phyloP scores from a whole-genome alignment of 1,284 basidiomycete species.

The Rhodotorula sp. region DNA sequence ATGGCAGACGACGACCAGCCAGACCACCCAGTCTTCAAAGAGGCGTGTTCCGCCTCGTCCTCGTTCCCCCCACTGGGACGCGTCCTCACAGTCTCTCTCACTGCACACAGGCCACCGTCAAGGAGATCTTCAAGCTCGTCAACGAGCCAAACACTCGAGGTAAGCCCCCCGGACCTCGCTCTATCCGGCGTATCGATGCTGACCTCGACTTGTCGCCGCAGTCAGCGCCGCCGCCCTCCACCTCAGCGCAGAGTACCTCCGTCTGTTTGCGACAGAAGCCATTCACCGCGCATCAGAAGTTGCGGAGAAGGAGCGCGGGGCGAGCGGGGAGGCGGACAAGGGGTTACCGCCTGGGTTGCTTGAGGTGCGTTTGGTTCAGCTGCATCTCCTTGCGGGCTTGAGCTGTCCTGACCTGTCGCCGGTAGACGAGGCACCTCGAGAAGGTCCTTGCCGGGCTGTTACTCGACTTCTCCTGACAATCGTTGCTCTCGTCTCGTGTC shows the following conservation, averaged over 20 bases:
- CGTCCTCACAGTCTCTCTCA: not conserved
- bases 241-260: conserved; percentile 36
- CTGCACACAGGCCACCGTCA: conserved; percentile 23
- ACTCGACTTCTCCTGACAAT: conserved; percentile 28
- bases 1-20: not conserved
- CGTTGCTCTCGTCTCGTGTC: not conserved
- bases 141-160: conserved; percentile 27
- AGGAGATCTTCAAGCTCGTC: conserved; percentile 26
- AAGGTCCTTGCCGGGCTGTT: conserved; percentile 30
- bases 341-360: conserved; percentile 6
- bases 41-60: not conserved
- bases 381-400: rapidly evolving
- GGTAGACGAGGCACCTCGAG: conserved; percentile 37
- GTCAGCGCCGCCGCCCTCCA: conserved; percentile 30
- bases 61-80: not conserved
- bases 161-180: not conserved
- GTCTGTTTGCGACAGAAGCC: conserved; percentile 34
- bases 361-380: conserved; percentile 11
- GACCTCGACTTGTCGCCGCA: not conserved
- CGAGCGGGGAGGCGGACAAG: not conserved
- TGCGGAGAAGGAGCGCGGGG: conserved; percentile 8
- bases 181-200: not conserved
- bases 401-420: not conserved
- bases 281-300: conserved; percentile 30
- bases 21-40: conserved; percentile 25